These are phyloP conservation scores for Kazachstania africana DNA, from an alignment of 805 yeast species.

Conservation along the genomic window DNA sequence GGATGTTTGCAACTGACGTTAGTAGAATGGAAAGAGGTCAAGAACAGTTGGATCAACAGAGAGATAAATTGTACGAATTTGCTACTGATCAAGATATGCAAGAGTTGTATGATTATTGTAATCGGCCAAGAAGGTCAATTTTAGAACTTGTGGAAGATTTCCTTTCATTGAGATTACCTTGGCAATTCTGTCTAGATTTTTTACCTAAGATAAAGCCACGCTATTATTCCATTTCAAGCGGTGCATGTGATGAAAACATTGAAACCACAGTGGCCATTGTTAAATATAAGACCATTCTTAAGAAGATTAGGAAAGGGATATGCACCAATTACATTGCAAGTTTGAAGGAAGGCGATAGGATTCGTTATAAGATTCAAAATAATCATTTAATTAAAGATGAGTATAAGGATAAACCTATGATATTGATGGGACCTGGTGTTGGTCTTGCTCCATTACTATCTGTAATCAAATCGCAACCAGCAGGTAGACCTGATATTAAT, in stretches of 20 bases:
- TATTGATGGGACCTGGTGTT: conserved; percentile 87
- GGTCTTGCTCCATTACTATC: conserved; percentile 92
- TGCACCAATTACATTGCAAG: conserved; percentile 67
- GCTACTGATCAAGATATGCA: conserved; percentile 61
- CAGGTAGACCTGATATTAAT: conserved; percentile 22
- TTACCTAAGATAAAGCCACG: conserved; percentile 75
- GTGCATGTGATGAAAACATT: conserved; percentile 30
- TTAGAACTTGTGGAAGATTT: conserved; percentile 79
- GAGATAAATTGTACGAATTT: conserved; percentile 66
- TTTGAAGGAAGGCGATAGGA: conserved; percentile 35
- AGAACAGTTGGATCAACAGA: conserved; percentile 43
- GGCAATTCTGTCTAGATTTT: conserved; percentile 62
- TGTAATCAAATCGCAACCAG: conserved; percentile 35
- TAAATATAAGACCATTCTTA: conserved; percentile 70
- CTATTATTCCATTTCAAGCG: conserved; percentile 72
- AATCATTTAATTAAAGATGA: conserved; percentile 32
- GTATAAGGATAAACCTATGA: conserved; percentile 34
- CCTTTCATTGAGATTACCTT: conserved; percentile 60
- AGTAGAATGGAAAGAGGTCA: conserved; percentile 17
- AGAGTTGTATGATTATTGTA: conserved; percentile 82
- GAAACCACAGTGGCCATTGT: conserved; percentile 79
- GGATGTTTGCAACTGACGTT: conserved; percentile 62
- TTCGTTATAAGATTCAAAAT: conserved; percentile 41
- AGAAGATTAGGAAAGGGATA: conserved; percentile 66
- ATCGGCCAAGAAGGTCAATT: conserved; percentile 80